A percentile compares a stretch with the other conserved stretches of the same genome.
These are phyloP conservation scores for Penicillium sclerotigenum DNA, from an alignment of 2,329 filamentous ascomycete species.

Conservation along the genomic window DNA sequence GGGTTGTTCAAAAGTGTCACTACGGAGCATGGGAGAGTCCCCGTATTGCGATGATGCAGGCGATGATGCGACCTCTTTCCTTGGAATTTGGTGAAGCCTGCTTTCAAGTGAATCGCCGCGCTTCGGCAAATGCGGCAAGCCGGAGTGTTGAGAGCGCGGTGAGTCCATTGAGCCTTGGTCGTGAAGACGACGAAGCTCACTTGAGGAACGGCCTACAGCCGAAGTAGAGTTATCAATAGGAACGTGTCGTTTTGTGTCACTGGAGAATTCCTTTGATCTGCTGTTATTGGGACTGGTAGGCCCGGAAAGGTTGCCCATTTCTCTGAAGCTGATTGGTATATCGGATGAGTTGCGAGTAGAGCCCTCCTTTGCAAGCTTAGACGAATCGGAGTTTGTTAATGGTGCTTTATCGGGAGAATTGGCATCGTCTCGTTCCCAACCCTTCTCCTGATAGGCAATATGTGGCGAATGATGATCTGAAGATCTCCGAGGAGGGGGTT, in stretches of 20 bases:
- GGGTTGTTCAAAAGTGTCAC: constrained; percentile 11
- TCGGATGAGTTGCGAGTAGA: constrained; percentile 47
- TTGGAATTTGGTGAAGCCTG: constrained; percentile 53
- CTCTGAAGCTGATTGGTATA: constrained; percentile 37
- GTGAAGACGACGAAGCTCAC: constrained; percentile 54
- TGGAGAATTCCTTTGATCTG: constrained; percentile 18
- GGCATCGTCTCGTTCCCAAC: constrained; percentile 58
- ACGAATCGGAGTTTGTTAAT: constrained; percentile 51
- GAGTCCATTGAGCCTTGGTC: constrained; percentile 52
- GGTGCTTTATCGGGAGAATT: constrained; percentile 18
- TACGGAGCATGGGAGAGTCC: constrained; percentile 42
- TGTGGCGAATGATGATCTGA: constrained; percentile 67
- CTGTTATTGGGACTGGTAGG: constrained; percentile 33
- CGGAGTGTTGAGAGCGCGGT: constrained; percentile 31
- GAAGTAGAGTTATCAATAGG: constrained; percentile 27
- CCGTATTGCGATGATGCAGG: constrained; percentile 34
- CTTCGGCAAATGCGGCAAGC: constrained; percentile 46
- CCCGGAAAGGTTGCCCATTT: constrained; percentile 40
- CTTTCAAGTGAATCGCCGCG: constrained; percentile 60
- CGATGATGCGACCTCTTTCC: constrained; percentile 59
- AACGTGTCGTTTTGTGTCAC: constrained; percentile 16
- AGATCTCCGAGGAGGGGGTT: constrained; percentile 32
- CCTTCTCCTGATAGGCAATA: constrained; percentile 86
- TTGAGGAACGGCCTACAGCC: constrained; percentile 52
- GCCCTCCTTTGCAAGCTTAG: constrained; percentile 60